These are phyloP conservation scores for Aureobasidium vineae DNA, from an alignment of 2,329 filamentous ascomycete species.

Conservation along the genomic window DNA sequence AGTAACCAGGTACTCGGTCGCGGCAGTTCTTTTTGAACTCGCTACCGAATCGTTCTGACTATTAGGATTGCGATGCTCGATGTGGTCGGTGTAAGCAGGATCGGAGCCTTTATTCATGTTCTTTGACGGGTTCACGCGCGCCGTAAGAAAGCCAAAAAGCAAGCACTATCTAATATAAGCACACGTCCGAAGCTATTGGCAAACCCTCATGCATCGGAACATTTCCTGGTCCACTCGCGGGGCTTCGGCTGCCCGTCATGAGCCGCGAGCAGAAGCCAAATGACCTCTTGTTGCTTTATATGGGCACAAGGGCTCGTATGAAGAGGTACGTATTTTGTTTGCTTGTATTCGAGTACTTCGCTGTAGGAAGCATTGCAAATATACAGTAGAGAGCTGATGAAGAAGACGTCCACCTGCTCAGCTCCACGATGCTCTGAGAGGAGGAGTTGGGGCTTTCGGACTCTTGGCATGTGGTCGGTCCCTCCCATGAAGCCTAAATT, in stretches of 20 bases:
- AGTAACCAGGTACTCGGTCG: neutral
- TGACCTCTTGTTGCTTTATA: neutral
- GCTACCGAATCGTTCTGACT: neutral
- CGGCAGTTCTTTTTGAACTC: neutral
- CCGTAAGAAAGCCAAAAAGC: neutral
- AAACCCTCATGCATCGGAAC: conserved; percentile 17
- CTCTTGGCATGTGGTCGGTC: neutral
- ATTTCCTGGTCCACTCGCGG: conserved; percentile 2
- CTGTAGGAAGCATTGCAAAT: neutral
- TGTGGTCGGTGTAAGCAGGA: neutral
- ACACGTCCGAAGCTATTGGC: conserved; percentile 24
- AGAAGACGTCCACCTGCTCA: neutral
- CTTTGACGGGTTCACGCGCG: neutral
- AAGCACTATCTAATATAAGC: conserved; percentile 20
- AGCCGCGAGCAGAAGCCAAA: neutral
- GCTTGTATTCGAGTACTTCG: neutral
- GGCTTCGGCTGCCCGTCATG: neutral
- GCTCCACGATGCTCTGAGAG: neutral
- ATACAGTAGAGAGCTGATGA: neutral
- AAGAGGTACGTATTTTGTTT: neutral
- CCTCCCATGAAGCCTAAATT: conserved; percentile 2
- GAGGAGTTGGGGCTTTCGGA: conserved; percentile 5
- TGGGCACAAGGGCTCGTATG: neutral
- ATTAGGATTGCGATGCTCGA: neutral
- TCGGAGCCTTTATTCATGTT: neutral